Percentiles rank a stretch among this genome's conserved stretches.
Evolutionary conservation across 2,329 filamentous ascomycete genomes (phyloP).

Genomic region (Didymella glomerata): DNA sequence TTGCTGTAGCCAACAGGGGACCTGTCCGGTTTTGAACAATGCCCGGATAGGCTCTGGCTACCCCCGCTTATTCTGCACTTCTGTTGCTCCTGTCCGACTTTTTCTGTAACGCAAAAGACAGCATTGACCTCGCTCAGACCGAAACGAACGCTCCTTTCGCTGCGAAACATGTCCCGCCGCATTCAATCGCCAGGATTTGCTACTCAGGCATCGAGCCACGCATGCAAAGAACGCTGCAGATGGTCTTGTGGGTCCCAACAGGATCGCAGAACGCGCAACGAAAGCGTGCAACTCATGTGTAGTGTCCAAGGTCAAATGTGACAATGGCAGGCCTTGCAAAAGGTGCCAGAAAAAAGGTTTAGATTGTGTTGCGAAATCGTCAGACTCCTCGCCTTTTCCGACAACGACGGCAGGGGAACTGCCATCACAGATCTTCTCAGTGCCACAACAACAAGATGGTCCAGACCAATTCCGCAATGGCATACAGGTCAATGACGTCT

Average conservation of each 20-base stretch:
- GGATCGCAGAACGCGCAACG: not conserved
- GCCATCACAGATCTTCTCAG: not conserved
- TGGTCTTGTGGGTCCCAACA: not conserved
- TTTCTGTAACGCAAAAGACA: too few species aligned
- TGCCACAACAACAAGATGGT: not conserved
- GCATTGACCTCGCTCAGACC: not conserved
- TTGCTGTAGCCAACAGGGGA: too few species aligned
- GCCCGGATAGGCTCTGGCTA: too few species aligned
- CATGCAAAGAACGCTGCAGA: not conserved
- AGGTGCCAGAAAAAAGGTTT: not conserved
- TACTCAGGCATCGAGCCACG: not conserved
- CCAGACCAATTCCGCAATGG: not conserved
- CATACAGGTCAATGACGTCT: not conserved
- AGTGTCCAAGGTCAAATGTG: not conserved
- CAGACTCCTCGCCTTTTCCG: not conserved
- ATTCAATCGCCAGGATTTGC: not conserved
- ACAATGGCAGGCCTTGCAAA: not conserved
- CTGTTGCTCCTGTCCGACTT: too few species aligned
- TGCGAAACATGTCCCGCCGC: not conserved
- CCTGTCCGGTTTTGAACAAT: too few species aligned
- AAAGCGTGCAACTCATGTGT: not conserved
- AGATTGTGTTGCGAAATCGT: not conserved
- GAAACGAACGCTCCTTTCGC: not conserved
- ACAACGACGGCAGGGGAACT: not conserved
- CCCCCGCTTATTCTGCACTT: too few species aligned